Percentiles rank a stretch among this genome's conserved stretches.
phyloP scores from a whole-genome alignment of 306 rosid genomes.

The Acacia crassicarpa region DNA sequence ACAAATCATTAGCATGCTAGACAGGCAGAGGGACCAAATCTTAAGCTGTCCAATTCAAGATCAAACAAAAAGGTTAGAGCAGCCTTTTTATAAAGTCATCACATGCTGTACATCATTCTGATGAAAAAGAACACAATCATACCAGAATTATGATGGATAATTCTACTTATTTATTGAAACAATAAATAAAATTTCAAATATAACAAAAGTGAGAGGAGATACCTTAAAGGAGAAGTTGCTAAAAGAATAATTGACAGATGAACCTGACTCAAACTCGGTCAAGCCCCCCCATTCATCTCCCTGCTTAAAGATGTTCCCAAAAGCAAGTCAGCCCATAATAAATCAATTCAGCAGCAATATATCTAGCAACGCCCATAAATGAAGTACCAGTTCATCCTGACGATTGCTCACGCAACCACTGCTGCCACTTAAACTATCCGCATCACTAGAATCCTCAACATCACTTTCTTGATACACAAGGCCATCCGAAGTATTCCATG shows the following conservation, averaged over 20 bases:
- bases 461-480: slow-evolving; percentile 67
- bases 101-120: not conserved
- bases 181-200: slow-evolving; percentile 6
- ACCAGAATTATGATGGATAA: slow-evolving; percentile 6
- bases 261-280: slow-evolving; percentile 85
- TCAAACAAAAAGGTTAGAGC: not conserved
- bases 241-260: slow-evolving; percentile 82
- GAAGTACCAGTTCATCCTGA: slow-evolving; percentile 92
- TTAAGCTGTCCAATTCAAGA: not conserved
- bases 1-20: not conserved
- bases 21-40: not conserved
- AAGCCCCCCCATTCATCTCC: slow-evolving; percentile 90
- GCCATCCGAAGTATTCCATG: slow-evolving; percentile 86
- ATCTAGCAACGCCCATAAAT: slow-evolving; percentile 11
- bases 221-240: slow-evolving; percentile 99
- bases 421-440: slow-evolving; percentile 92
- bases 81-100: not conserved
- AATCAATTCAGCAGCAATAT: slow-evolving; percentile 11
- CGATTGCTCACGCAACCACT: slow-evolving; percentile 84
- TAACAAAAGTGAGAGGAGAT: slow-evolving; percentile 26
- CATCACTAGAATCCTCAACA: slow-evolving; percentile 87
- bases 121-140: not conserved
- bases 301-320: slow-evolving; percentile 51
- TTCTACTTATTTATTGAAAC: slow-evolving; percentile 9
- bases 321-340: slow-evolving; percentile 36